phyloP scores from a whole-genome alignment of 225 moss, liverwort and hornwort species.

The Bryoerythrophyllum caledonicum region DNA sequence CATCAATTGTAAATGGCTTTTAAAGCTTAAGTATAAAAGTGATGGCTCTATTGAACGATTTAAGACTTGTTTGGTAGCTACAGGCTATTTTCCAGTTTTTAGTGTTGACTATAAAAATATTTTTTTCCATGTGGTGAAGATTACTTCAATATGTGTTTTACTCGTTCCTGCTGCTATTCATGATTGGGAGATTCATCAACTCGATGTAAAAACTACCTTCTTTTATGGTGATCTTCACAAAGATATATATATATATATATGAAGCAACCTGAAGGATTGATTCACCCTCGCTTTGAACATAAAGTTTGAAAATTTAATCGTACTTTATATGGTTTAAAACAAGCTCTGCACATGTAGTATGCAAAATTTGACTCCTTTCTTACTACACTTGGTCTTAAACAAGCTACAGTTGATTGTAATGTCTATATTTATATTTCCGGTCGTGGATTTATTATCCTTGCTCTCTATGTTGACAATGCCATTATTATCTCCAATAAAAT shows the following conservation, averaged over 20 bases:
- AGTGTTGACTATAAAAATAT: not conserved
- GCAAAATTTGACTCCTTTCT: not conserved
- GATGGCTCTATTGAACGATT: not conserved
- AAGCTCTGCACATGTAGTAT: not conserved
- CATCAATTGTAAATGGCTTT: not conserved
- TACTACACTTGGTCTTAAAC: not conserved
- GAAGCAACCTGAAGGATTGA: not conserved
- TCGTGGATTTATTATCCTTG: not conserved
- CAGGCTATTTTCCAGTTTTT: not conserved
- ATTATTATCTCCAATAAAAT: not conserved
- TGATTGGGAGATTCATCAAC: not conserved
- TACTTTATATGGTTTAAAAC: not conserved
- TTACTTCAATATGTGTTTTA: not conserved
- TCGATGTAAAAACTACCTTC: not conserved
- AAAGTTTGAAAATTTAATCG: not conserved
- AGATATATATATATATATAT: not conserved
- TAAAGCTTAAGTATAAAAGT: not conserved
- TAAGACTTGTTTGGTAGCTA: not conserved
- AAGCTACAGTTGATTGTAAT: not conserved
- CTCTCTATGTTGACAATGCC: not conserved
- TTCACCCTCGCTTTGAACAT: not conserved
- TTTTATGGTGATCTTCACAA: not conserved
- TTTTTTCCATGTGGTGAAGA: not conserved
- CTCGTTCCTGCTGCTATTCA: not conserved
- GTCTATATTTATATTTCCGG: not conserved